Evolutionary conservation across 2,329 filamentous ascomycete genomes (phyloP).

Genomic region (Neophaeococcomyces aloes): DNA sequence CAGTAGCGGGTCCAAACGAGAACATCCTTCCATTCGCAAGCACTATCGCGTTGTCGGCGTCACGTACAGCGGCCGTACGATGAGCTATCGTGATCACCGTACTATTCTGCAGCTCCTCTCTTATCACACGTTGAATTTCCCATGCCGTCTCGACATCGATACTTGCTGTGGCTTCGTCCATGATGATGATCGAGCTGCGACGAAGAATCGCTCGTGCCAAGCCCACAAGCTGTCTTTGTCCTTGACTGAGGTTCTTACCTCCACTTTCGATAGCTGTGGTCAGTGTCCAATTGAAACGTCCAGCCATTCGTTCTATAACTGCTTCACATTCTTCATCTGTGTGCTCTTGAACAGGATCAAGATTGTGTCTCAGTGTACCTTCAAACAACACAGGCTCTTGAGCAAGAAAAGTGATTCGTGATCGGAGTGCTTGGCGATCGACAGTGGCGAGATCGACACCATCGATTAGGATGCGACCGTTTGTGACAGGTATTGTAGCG

Average conservation of each 20-base stretch:
- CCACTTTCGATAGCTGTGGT: constrained; percentile 48
- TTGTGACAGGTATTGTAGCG: constrained; percentile 43
- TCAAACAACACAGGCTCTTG: constrained; percentile 58
- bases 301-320: constrained; percentile 46
- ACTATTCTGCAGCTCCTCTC: constrained; percentile 45
- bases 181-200: constrained; percentile 50
- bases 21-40: constrained; percentile 5
- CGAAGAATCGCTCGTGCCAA: constrained; percentile 53
- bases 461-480: constrained; percentile 50
- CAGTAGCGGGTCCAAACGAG: neutral
- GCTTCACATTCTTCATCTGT: constrained; percentile 43
- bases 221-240: constrained; percentile 55
- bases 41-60: constrained; percentile 12
- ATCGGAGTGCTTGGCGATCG: constrained; percentile 48
- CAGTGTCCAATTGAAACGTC: constrained; percentile 46
- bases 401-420: constrained; percentile 54
- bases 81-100: constrained; percentile 59
- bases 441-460: constrained; percentile 50
- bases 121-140: constrained; percentile 44
- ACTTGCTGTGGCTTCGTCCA: constrained; percentile 57
- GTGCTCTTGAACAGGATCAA: constrained; percentile 51
- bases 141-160: constrained; percentile 53
- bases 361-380: constrained; percentile 50
- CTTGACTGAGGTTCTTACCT: constrained; percentile 53
- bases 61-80: constrained; percentile 48